These are phyloP conservation scores for Cyclotella atomus DNA, from an alignment of 108 stramenopile genomes.

Conservation along the genomic window DNA sequence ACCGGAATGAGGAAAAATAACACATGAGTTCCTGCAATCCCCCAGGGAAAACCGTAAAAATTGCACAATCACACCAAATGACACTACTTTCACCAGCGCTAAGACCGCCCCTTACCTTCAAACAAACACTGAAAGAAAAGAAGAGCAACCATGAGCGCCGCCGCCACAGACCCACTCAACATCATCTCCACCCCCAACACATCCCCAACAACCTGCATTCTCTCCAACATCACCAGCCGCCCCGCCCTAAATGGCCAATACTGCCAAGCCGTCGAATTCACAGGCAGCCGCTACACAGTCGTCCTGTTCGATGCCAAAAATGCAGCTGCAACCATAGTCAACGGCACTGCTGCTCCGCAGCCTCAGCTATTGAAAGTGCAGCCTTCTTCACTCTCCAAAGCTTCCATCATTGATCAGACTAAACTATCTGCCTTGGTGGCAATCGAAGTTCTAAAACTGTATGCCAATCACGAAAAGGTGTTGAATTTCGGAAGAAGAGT, in stretches of 20 bases:
- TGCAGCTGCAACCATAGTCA: constrained; percentile 15
- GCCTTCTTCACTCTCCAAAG: constrained; percentile 31
- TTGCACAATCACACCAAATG: no score
- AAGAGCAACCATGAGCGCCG: no score
- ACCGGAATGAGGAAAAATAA: no score
- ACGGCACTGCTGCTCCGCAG: constrained; percentile 4
- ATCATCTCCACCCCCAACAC: constrained; percentile 38
- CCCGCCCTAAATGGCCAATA: constrained; percentile 40
- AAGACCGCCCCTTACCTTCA: no score
- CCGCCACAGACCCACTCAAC: constrained; percentile 42
- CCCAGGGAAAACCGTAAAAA: no score
- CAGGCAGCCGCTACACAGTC: constrained; percentile 41
- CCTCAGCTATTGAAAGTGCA: constrained; percentile 37
- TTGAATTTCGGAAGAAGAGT: constrained; percentile 16
- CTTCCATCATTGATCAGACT: constrained; percentile 40
- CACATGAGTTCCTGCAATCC: no score
- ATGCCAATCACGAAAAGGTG: constrained; percentile 9
- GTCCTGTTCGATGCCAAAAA: constrained; percentile 26
- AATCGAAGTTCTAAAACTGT: constrained; percentile 16
- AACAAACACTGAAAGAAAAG: no score
- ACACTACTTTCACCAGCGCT: no score
- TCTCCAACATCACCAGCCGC: constrained; percentile 33
- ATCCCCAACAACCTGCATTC: constrained; percentile 35
- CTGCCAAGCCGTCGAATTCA: constrained; percentile 38
- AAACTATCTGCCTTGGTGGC: constrained; percentile 30